A percentile compares a stretch with the other conserved stretches of the same genome.
Conservation (phyloP, 306 rosid species). For the Cucurbita pepo region DNA sequence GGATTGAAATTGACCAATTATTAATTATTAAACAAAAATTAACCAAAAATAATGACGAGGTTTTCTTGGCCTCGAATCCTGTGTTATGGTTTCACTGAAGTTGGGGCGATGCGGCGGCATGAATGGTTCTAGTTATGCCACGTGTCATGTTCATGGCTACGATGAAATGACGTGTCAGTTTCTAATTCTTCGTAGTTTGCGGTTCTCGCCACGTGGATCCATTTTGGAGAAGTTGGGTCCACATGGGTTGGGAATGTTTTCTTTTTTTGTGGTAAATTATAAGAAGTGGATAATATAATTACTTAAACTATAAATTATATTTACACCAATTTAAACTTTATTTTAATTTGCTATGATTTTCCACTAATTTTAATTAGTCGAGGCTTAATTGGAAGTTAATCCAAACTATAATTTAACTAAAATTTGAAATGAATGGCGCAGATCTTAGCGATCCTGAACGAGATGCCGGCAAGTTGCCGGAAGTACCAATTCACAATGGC, state of each 20-base stretch:
- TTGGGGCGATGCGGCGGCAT: not conserved
- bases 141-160: not conserved
- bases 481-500: conserved; percentile 30
- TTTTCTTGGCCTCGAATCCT: not conserved
- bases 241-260: not conserved
- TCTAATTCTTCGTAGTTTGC: not conserved
- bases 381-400: too few relatives aligned
- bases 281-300: not conserved
- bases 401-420: too few relatives aligned
- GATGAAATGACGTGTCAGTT: not conserved
- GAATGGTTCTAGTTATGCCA: not conserved
- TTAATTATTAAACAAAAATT: not conserved
- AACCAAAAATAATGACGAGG: not conserved
- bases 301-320: not conserved
- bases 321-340: too few relatives aligned
- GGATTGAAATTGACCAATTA: not conserved
- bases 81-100: too few relatives aligned
- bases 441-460: conserved; percentile 19
- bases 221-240: not conserved
- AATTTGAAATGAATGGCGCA: not conserved
- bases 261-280: not conserved
- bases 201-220: not conserved
- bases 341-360: too few relatives aligned
- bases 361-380: too few relatives aligned
- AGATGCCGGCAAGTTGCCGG: conserved; percentile 23